Base-by-base conservation (phyloP, 1,139 yeast species). In the Blastobotrys capitulatus region DNA sequence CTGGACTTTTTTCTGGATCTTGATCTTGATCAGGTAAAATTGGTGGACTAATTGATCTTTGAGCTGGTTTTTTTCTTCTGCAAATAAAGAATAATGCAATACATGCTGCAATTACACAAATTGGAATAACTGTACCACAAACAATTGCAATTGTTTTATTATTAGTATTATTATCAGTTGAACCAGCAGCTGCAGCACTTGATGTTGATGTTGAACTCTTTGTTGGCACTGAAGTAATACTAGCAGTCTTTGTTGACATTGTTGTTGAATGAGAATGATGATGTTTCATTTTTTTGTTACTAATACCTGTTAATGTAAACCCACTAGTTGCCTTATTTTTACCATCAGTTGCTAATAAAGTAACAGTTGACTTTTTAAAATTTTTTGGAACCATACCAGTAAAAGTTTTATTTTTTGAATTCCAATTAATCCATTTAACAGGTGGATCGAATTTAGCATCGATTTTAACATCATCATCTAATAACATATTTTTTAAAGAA, bases 41-140 rank as follows among this genome's bases (percentile, higher is more conserved):
- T 25, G 66, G 65, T 4, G 53, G 54, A 1, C 66, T 60, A 35
- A 62, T 61, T 26, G 55, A 53, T 26, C 66, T 60, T 15, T 56
- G 32, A 41, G 43, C n/a, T 43, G 53, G 37, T 55, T 46, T 59
- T 49, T n/a, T 59, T 54, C 75, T 68, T 34, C 49, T n/a, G 61
- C 86, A 80, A 64, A 81, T 77, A 61, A 79, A 70, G 31, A 85
- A 58, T 10, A 88, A 48, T 1, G 84, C 50, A 0, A 73, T 71
- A 1, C 75, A 70, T 0, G 78, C 62, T 1, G 78, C 61, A 9
- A 86, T 59, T 0, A 78, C 70, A 22, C 73, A 74, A 0, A 78
- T 66, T 1, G 96, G 96, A 46, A 90, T 76, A 6, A 85, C 86
- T n/a, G 86, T 92, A 48, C 96, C 97, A 54, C 90, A 77, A 0